phyloP scores from a whole-genome alignment of 352 stramenopile genomes.

The Peronospora farinosa region DNA sequence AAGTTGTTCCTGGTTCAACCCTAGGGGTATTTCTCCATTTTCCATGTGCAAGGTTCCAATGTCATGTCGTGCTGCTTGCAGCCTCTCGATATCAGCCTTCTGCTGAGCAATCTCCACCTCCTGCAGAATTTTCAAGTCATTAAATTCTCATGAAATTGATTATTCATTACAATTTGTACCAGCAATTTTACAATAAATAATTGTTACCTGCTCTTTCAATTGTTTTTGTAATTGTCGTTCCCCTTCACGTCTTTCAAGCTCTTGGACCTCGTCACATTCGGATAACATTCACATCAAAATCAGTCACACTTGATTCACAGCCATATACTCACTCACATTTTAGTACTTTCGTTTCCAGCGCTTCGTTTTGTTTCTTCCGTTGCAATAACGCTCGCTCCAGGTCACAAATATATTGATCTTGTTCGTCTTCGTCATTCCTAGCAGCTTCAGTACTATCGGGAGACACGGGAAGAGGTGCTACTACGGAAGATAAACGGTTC shows the following conservation, averaged over 20 bases:
- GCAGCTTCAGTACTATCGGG: not conserved
- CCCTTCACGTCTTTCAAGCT: slow-evolving; percentile 7
- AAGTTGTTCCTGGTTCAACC: slow-evolving; percentile 19
- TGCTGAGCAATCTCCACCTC: slow-evolving; percentile 22
- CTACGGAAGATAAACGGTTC: slow-evolving; percentile 39
- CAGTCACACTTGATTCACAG: not conserved
- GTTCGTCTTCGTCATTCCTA: slow-evolving; percentile 43
- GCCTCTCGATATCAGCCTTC: slow-evolving; percentile 16
- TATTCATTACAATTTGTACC: too few relatives aligned
- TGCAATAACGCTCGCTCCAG: slow-evolving; percentile 66
- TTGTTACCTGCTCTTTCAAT: slow-evolving; percentile 16
- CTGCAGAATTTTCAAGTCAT: not conserved
- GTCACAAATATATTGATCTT: slow-evolving; percentile 77
- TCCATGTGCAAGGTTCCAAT: slow-evolving; percentile 3
- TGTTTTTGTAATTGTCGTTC: slow-evolving; percentile 12
- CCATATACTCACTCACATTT: slow-evolving; percentile 12
- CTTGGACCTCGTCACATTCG: slow-evolving; percentile 9
- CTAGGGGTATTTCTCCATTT: slow-evolving; percentile 4
- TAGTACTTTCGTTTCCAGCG: slow-evolving; percentile 40
- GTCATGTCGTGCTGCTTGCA: slow-evolving; percentile 13
- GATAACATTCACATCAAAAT: slow-evolving; percentile 7
- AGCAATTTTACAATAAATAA: too few relatives aligned
- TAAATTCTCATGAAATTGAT: too few relatives aligned
- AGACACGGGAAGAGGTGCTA: slow-evolving; percentile 29
- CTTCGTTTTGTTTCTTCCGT: slow-evolving; percentile 68